Base-by-base conservation (phyloP, 139 green algal genomes). In the Zygnema circumcarinatum region DNA sequence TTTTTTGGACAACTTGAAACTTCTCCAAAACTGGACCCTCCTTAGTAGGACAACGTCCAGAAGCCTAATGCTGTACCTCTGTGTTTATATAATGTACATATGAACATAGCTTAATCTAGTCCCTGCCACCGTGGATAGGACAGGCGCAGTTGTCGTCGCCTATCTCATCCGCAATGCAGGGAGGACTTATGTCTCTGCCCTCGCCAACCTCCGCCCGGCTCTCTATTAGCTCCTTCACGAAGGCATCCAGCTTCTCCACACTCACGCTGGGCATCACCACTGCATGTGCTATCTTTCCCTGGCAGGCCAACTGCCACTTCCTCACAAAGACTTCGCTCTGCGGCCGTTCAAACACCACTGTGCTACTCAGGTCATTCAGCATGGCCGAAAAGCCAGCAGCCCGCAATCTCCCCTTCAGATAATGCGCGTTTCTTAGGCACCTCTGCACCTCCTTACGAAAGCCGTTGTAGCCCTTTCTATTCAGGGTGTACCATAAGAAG, bases 191-290 rank as follows among this genome's bases (percentile, higher is more conserved):
- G 2, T 38, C 38, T 47, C 32, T 52, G 3, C 38, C 75, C 7
- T 47, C 21, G 11, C 33, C 33, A 31, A 41, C 16, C 11, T 52
- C 35, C 16, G 69, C 74, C 1, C 88, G 2, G 53, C 83, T 93
- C 56, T 88, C 88, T 52, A 96, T 86, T 35, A 97, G 92, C 84
- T 96, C 94, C 54, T 89, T 38, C 20, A 98, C 95, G 92, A 98
- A 98, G 2, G 88, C 76, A 87, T 98, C 94, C 75, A 98, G 92
- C 94, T 98, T 98, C 47, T 94, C 91, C 3, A 97, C 86, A 1
- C 89, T 94, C 72, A 99, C 95, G 92, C 98, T 99, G 76, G 96
- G 96, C 96, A 99, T 99, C 7, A 99, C 96, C 31, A 99, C 96
- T 36, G 98, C 96, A 84, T 99, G 96, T 29, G 96, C 96, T 52